Evolutionary conservation across 768 basidiomycete species (phyloP).

Genomic region (Crassisporium funariophilum): DNA sequence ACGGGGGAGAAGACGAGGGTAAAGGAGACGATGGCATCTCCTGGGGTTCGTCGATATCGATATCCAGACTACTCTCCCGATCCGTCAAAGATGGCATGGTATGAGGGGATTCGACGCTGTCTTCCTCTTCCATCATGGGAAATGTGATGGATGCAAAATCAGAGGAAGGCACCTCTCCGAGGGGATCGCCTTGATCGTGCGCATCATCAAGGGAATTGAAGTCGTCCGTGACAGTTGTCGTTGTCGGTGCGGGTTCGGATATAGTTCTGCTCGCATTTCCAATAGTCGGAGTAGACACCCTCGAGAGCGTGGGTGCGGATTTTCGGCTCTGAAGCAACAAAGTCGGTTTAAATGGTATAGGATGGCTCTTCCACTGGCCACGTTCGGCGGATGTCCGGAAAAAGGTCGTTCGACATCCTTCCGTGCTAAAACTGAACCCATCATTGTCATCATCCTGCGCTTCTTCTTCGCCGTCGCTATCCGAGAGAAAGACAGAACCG

Average conservation of each 20-base stretch:
- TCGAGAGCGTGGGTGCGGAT: constrained; percentile 35
- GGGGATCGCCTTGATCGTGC: constrained; percentile 15
- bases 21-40: constrained; percentile 30
- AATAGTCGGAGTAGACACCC: constrained; percentile 29
- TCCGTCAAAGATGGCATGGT: constrained; percentile 32
- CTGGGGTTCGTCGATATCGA: constrained; percentile 29
- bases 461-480: constrained; percentile 38
- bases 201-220: constrained; percentile 7
- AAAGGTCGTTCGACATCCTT: constrained; percentile 45
- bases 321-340: constrained; percentile 28
- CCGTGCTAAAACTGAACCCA: constrained; percentile 29
- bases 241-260: constrained; percentile 40
- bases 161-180: constrained; percentile 14
- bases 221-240: constrained; percentile 15
- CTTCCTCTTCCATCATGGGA: constrained; percentile 11
- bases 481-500: constrained; percentile 30
- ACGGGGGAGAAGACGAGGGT: constrained; percentile 47
- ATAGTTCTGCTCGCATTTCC: constrained; percentile 31
- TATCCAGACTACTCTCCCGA: constrained; percentile 28
- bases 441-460: constrained; percentile 28
- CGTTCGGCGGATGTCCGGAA: constrained; percentile 61
- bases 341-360: constrained; percentile 33
- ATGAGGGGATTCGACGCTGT: constrained; percentile 15
- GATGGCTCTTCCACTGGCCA: constrained; percentile 59
- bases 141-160: constrained; percentile 12